Evolutionary conservation across 805 yeast species (phyloP).

Genomic region (Teunomyces cretensis): DNA sequence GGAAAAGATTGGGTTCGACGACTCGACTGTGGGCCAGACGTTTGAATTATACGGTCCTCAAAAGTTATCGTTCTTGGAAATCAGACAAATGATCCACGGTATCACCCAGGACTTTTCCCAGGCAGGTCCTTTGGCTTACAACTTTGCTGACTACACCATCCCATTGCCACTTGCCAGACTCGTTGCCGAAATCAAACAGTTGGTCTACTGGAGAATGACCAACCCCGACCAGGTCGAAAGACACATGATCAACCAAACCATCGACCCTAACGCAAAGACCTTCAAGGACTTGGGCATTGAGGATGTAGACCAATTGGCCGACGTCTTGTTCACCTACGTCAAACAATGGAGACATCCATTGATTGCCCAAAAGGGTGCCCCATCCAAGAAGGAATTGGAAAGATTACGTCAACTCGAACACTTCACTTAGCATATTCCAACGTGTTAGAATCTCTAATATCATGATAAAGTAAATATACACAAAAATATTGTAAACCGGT

Average conservation of each 20-base stretch:
- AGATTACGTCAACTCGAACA: slow-evolving; percentile 46
- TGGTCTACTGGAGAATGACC: slow-evolving; percentile 46
- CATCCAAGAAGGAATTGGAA: slow-evolving; percentile 38
- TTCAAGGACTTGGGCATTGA: slow-evolving; percentile 72
- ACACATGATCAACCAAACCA: slow-evolving; percentile 63
- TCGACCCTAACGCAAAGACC: slow-evolving; percentile 59
- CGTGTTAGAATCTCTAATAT: neutral
- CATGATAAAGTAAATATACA: neutral
- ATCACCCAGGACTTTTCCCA: slow-evolving; percentile 51
- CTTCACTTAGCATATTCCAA: slow-evolving; percentile 26
- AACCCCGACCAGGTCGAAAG: slow-evolving; percentile 77
- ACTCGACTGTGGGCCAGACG: slow-evolving; percentile 72
- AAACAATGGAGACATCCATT: slow-evolving; percentile 52
- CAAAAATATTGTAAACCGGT: neutral
- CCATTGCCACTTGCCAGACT: slow-evolving; percentile 48
- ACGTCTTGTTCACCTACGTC: slow-evolving; percentile 44
- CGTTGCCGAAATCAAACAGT: slow-evolving; percentile 44
- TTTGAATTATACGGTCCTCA: slow-evolving; percentile 78
- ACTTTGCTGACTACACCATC: slow-evolving; percentile 40
- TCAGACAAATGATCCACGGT: slow-evolving; percentile 69
- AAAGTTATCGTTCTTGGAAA: slow-evolving; percentile 56
- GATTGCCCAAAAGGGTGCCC: slow-evolving; percentile 45
- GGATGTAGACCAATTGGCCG: slow-evolving; percentile 37
- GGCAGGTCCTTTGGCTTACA: slow-evolving; percentile 45
- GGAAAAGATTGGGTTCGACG: slow-evolving; percentile 78